Evolutionary conservation across 2,329 filamentous ascomycete species (phyloP).

Genomic region (Fusarium pininemorale): DNA sequence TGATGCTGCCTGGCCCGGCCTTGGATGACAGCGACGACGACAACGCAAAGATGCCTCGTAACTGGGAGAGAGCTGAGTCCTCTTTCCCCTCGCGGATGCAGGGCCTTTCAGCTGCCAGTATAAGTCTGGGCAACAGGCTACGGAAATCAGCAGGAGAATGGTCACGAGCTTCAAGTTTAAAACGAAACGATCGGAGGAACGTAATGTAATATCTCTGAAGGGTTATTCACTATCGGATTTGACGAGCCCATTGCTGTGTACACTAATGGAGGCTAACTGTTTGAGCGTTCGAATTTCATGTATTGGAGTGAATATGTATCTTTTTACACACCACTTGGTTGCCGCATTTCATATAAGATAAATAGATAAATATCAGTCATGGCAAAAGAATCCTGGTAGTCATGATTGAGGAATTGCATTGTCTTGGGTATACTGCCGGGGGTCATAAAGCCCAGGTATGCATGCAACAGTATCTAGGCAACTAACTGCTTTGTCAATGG

Average conservation of each 20-base stretch:
- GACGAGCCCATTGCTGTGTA: slow-evolving; percentile 2
- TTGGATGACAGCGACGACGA: slow-evolving; percentile 45
- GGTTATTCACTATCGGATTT: neutral
- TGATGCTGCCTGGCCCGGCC: slow-evolving; percentile 44
- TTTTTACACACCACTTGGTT: neutral
- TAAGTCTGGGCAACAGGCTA: slow-evolving; percentile 60
- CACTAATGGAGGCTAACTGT: neutral
- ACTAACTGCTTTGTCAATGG: neutral
- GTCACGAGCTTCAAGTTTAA: slow-evolving; percentile 55
- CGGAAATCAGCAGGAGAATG: slow-evolving; percentile 59
- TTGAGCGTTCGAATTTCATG: neutral
- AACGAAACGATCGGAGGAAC: slow-evolving; percentile 44
- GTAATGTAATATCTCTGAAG: slow-evolving; percentile 7
- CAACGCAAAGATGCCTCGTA: slow-evolving; percentile 37
- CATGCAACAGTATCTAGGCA: neutral
- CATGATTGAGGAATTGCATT: neutral
- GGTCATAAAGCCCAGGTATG: neutral
- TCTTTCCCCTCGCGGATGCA: slow-evolving; percentile 37
- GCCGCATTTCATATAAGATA: neutral
- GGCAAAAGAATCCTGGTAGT: neutral
- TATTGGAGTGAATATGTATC: neutral
- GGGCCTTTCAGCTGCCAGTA: slow-evolving; percentile 49
- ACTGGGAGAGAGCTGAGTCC: slow-evolving; percentile 44
- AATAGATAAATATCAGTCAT: neutral
- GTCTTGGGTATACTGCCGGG: neutral